Base-by-base conservation (phyloP, 164 flowering plant species). In the Tetracentron sinense region DNA sequence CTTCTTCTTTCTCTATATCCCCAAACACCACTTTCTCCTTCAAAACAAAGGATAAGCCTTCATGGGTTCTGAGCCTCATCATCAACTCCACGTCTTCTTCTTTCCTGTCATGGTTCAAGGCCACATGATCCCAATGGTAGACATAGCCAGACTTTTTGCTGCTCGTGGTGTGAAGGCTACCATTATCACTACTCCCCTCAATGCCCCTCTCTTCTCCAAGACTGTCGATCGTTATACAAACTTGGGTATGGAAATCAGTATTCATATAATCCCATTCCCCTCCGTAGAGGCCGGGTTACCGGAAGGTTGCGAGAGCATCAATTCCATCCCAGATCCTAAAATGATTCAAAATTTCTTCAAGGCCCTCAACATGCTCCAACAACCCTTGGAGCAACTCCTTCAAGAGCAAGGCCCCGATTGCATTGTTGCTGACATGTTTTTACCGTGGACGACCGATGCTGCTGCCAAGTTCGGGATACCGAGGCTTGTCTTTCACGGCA, bases 71-170 rank as follows among this genome's bases (percentile, higher is more conserved):
- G 48, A 58, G 59, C 15, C 48, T 64, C n/a, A 52, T 64, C n/a
- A 52, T 22, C 50, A n/a, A 15, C 62, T 59, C 20, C 67, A 72
- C 26, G 54, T 81, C 21, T 66, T 74, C 66, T 74, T 83, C 67
- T 71, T 83, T 30, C 88, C 89, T 0, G 25, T 77, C 55, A 62
- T 79, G 78, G 85, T 82, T 21, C 64, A 60, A 0, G 87, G 89
- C 55, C 85, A 84, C 67, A 72, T 72, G 69, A 72, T 84, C 28
- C 92, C 89, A 14, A 54, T 63, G 7, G 4, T 78, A 0, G 89
- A 83, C 76, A 70, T 83, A 56, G 92, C 89, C 42, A 73, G 65
- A 44, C 71, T 84, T 0, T 80, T 87, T 47, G 72, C 79, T 1
- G 17, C 66, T 1, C 76, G 71, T 2, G 92, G 89, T 4, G 67